Conservation (phyloP, 352 stramenopile genomes). For the Globisporangium recalcitrans region DNA sequence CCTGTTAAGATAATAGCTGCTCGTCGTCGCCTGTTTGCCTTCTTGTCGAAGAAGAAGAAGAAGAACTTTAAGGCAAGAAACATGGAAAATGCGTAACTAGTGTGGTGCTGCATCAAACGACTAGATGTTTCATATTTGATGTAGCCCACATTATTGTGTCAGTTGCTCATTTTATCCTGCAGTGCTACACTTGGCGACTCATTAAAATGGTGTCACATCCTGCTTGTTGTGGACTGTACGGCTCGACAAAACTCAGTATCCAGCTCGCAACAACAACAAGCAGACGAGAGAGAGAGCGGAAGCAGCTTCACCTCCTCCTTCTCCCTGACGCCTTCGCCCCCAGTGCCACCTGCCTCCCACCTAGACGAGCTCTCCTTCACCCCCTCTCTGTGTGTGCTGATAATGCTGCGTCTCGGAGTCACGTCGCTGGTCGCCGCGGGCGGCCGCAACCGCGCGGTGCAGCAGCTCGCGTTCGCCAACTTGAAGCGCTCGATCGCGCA, state of each 20-base stretch:
- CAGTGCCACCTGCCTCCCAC: neutral
- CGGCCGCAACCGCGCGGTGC: neutral
- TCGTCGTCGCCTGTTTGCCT: no score
- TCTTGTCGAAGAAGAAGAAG: no score
- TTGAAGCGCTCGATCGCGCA: conserved; percentile 18
- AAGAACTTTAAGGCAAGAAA: no score
- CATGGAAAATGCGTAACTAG: no score
- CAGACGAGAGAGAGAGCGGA: neutral
- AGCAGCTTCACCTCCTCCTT: neutral
- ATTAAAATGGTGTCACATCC: neutral
- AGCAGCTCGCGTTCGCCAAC: conserved; percentile 11
- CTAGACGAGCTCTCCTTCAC: neutral
- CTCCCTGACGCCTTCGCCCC: neutral
- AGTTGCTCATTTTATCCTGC: no score
- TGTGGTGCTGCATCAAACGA: no score
- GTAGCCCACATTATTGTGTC: no score
- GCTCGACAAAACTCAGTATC: neutral
- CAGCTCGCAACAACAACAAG: neutral
- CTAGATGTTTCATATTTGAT: no score
- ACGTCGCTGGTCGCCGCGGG: conserved; percentile 2
- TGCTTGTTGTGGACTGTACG: neutral
- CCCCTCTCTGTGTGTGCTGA: neutral
- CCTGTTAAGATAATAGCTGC: no score
- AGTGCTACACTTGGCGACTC: neutral
- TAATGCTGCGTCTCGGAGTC: conserved; percentile 14